phyloP scores from a whole-genome alignment of 306 rosid genomes.

The Castanospermum australe region DNA sequence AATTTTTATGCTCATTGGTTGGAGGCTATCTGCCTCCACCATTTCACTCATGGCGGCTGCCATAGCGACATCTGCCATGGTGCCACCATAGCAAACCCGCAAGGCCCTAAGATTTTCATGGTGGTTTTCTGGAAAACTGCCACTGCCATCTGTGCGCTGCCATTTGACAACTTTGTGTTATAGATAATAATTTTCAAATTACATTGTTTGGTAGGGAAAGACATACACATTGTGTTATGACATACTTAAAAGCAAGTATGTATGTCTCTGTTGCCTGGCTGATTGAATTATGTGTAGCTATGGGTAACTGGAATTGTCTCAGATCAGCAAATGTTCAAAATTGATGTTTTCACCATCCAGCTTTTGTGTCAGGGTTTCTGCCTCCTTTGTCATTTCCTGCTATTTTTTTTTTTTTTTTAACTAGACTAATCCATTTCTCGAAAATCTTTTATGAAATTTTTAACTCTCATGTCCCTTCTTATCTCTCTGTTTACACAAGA shows the following conservation, averaged over 20 bases:
- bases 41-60: too few relatives aligned
- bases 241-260: not conserved
- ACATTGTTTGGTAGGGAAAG: conserved; percentile 1
- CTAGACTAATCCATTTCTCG: not conserved
- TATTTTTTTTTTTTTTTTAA: not conserved
- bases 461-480: not conserved
- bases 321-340: not conserved
- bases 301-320: not conserved
- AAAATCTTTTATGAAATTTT: not conserved
- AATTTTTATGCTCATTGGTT: too few relatives aligned
- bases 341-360: not conserved
- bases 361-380: not conserved
- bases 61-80: too few relatives aligned
- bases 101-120: too few relatives aligned
- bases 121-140: too few relatives aligned
- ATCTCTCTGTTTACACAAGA: not conserved
- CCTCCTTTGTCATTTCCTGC: not conserved
- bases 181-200: not conserved
- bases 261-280: not conserved
- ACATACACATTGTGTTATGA: not conserved
- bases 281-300: not conserved
- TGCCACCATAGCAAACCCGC: too few relatives aligned
- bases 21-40: too few relatives aligned
- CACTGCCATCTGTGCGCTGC: too few relatives aligned
- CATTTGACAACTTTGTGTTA: too few relatives aligned